Evolutionary conservation across 306 rosid genomes (phyloP).

Genomic region (Rubus parviflorus): DNA sequence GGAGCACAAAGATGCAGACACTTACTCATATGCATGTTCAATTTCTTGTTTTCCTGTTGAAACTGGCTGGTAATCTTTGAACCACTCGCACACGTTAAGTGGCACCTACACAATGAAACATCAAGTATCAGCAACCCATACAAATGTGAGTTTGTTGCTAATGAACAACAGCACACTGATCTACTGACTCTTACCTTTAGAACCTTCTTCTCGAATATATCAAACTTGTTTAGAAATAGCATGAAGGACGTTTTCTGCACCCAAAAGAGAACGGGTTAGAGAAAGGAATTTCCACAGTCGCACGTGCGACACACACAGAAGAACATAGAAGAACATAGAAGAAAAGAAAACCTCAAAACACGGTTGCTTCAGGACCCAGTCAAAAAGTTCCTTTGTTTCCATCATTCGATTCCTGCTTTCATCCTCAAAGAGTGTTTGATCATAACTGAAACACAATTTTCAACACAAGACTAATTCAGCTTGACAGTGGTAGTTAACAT

Average conservation of each 20-base stretch:
- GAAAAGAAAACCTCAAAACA: conserved; percentile 81
- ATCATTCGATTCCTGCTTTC: conserved; percentile 91
- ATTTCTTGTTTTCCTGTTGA: conserved; percentile 91
- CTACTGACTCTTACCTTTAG: conserved; percentile 57
- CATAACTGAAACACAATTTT: conserved; percentile 64
- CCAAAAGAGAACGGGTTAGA: conserved; percentile 3
- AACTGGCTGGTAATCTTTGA: conserved; percentile 91
- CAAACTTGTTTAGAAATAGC: conserved; percentile 95
- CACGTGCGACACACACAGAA: not conserved
- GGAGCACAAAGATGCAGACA: conserved; percentile 8
- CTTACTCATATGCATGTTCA: conserved; percentile 95
- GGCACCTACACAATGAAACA: conserved; percentile 64
- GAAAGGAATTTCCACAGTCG: not conserved
- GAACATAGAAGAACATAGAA: not conserved
- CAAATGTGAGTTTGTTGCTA: conserved; percentile 25
- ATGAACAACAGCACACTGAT: conserved; percentile 17
- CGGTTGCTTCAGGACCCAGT: conserved; percentile 94
- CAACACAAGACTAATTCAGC: conserved; percentile 26
- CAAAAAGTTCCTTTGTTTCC: conserved; percentile 95
- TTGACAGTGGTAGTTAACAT: conserved; percentile 12
- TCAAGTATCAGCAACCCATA: conserved; percentile 25
- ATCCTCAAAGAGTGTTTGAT: conserved; percentile 97
- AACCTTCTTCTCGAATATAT: conserved; percentile 94
- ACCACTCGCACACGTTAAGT: conserved; percentile 87
- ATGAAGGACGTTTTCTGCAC: conserved; percentile 95